A percentile compares a stretch with the other conserved stretches of the same genome.
Conservation (phyloP, 805 yeast genomes). For the Schwanniomyces vanrijiae region DNA sequence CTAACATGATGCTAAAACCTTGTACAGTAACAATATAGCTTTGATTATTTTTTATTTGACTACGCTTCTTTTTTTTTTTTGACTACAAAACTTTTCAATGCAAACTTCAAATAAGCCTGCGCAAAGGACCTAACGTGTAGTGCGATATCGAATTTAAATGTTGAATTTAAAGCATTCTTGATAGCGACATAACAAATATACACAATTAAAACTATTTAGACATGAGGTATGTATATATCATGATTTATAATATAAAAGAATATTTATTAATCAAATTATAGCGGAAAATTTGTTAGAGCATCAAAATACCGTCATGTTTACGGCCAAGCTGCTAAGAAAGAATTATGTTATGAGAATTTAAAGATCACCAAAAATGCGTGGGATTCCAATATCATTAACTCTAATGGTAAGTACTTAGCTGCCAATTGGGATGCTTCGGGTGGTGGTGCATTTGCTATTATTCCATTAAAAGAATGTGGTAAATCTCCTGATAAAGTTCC, state of each 20-base stretch:
- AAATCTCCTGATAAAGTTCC: constrained; percentile 93
- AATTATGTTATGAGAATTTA: constrained; percentile 70
- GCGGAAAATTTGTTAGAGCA: constrained; percentile 91
- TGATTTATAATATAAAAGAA: not conserved
- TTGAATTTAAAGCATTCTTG: not conserved
- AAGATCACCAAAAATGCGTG: constrained; percentile 89
- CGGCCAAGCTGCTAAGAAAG: constrained; percentile 79
- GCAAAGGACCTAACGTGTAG: not conserved
- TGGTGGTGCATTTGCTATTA: constrained; percentile 96
- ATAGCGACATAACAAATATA: not conserved
- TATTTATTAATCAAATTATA: constrained; percentile 16
- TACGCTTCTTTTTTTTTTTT: too few relatives aligned
- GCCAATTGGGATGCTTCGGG: constrained; percentile 95
- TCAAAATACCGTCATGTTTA: constrained; percentile 95
- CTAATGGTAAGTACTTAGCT: constrained; percentile 82
- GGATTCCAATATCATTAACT: constrained; percentile 88
- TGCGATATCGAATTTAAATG: not conserved
- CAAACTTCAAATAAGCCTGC: too few relatives aligned
- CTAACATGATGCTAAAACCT: too few relatives aligned
- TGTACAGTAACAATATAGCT: too few relatives aligned
- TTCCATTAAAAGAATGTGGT: constrained; percentile 84
- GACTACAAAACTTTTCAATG: not conserved
- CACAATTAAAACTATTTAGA: not conserved
- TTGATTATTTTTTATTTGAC: too few relatives aligned
- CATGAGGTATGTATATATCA: not conserved